Evolutionary conservation across 352 stramenopile species (phyloP).

Genomic region (Pythium sukuiense): DNA sequence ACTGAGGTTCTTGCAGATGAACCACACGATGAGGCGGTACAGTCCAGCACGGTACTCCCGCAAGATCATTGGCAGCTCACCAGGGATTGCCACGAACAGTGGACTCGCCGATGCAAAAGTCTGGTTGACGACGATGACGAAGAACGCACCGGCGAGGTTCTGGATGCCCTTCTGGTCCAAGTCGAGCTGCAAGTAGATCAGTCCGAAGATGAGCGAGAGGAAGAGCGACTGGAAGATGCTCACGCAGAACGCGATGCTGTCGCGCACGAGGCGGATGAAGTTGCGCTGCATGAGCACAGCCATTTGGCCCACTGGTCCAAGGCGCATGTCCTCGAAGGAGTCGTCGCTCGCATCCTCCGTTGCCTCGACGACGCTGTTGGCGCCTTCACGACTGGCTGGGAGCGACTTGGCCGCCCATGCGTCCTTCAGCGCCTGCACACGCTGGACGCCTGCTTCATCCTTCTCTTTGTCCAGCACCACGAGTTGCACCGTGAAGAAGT

Average conservation of each 20-base stretch:
- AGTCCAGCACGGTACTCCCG: constrained; percentile 45
- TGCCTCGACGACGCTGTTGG: neutral
- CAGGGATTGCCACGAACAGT: constrained; percentile 25
- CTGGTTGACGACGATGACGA: constrained; percentile 47
- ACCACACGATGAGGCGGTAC: constrained; percentile 40
- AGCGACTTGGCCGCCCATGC: constrained; percentile 29
- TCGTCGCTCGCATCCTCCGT: constrained; percentile 13
- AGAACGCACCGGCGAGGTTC: constrained; percentile 48
- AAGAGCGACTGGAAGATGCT: constrained; percentile 32
- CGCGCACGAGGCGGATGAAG: constrained; percentile 55
- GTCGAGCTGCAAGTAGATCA: constrained; percentile 51
- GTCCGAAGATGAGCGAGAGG: constrained; percentile 36
- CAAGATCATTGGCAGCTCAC: constrained; percentile 33
- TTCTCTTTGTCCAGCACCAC: constrained; percentile 44
- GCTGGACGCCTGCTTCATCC: constrained; percentile 25
- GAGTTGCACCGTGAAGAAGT: constrained; percentile 68
- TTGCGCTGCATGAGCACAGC: constrained; percentile 47
- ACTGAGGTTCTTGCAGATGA: constrained; percentile 44
- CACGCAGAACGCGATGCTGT: constrained; percentile 31
- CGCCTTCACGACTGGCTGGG: too few relatives aligned
- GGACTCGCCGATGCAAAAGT: constrained; percentile 34
- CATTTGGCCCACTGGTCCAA: constrained; percentile 35
- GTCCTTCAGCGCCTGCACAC: constrained; percentile 39
- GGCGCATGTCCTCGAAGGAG: constrained; percentile 15
- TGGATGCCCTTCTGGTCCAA: constrained; percentile 43